These are phyloP conservation scores for Aschersonia sp. DNA, from an alignment of 2,329 filamentous ascomycete species.

Conservation along the genomic window DNA sequence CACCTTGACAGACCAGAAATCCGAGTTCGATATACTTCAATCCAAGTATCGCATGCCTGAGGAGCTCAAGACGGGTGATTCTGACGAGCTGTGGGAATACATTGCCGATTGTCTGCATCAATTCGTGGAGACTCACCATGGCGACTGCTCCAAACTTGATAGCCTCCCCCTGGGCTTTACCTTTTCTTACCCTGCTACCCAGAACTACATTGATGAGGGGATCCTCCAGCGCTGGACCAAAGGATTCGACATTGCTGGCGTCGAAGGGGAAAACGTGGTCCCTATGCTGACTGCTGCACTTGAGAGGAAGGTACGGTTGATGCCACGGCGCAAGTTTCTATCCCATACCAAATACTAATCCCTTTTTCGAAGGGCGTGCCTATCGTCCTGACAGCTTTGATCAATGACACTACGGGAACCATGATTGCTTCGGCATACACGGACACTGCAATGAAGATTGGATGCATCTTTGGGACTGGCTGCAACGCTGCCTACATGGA, in stretches of 20 bases:
- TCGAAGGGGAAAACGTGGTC: slow-evolving; percentile 83
- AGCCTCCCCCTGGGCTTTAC: slow-evolving; percentile 80
- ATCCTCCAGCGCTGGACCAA: slow-evolving; percentile 94
- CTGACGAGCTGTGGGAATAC: slow-evolving; percentile 87
- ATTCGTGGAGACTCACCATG: slow-evolving; percentile 78
- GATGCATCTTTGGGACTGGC: slow-evolving; percentile 95
- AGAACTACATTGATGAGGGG: slow-evolving; percentile 87
- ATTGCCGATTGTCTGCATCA: slow-evolving; percentile 85
- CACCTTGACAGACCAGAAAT: slow-evolving; percentile 71
- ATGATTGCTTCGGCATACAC: slow-evolving; percentile 95
- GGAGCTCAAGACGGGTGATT: slow-evolving; percentile 72
- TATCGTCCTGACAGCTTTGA: slow-evolving; percentile 82
- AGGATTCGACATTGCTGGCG: slow-evolving; percentile 85
- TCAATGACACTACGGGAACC: slow-evolving; percentile 97
- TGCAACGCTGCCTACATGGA: slow-evolving; percentile 99
- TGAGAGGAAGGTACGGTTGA: slow-evolving; percentile 30
- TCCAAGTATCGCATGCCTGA: slow-evolving; percentile 93
- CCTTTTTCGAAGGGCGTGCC: slow-evolving; percentile 53
- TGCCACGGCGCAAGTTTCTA: neutral
- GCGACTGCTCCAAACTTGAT: slow-evolving; percentile 44
- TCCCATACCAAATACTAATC: neutral
- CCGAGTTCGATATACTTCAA: slow-evolving; percentile 88
- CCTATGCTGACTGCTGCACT: slow-evolving; percentile 75
- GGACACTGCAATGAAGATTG: slow-evolving; percentile 84
- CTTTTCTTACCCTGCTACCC: slow-evolving; percentile 88